phyloP scores from a whole-genome alignment of 345 rosid genomes.

The Geranium rotundifolium region DNA sequence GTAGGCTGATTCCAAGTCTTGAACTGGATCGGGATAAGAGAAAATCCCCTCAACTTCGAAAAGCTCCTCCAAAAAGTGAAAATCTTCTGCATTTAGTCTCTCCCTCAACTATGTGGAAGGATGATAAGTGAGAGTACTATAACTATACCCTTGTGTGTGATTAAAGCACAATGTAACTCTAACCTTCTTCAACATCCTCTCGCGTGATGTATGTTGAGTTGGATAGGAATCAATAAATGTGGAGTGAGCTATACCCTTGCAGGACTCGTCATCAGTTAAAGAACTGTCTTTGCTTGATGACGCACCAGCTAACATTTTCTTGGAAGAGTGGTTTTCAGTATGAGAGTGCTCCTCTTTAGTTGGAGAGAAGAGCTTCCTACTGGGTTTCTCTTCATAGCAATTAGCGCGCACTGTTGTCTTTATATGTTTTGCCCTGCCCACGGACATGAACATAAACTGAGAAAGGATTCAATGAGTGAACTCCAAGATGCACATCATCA shows the following conservation, averaged over 20 bases:
- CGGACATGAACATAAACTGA: neutral
- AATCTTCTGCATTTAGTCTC: slow-evolving; percentile 45
- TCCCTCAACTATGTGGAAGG: slow-evolving; percentile 39
- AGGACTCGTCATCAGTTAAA: neutral
- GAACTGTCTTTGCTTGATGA: neutral
- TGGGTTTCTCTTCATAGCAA: slow-evolving; percentile 27
- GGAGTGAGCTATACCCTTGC: neutral
- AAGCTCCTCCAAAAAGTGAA: slow-evolving; percentile 58
- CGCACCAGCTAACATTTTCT: neutral
- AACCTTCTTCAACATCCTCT: slow-evolving; percentile 45
- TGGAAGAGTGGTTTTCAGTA: neutral
- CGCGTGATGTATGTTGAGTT: slow-evolving; percentile 28
- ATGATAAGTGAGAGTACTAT: slow-evolving; percentile 8
- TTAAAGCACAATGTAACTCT: slow-evolving; percentile 5
- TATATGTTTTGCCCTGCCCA: slow-evolving; percentile 74
- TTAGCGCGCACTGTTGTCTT: slow-evolving; percentile 44
- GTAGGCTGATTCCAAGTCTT: slow-evolving; percentile 31
- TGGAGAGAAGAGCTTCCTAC: slow-evolving; percentile 20
- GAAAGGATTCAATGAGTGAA: neutral
- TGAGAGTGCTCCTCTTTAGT: slow-evolving; percentile 13
- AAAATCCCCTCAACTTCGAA: slow-evolving; percentile 41
- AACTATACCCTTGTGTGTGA: neutral
- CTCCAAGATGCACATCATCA: neutral
- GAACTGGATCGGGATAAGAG: slow-evolving; percentile 28
- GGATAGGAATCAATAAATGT: neutral